Evolutionary conservation across 176 grass and related monocot species (phyloP).

Genomic region (Aegilops umbellulata): DNA sequence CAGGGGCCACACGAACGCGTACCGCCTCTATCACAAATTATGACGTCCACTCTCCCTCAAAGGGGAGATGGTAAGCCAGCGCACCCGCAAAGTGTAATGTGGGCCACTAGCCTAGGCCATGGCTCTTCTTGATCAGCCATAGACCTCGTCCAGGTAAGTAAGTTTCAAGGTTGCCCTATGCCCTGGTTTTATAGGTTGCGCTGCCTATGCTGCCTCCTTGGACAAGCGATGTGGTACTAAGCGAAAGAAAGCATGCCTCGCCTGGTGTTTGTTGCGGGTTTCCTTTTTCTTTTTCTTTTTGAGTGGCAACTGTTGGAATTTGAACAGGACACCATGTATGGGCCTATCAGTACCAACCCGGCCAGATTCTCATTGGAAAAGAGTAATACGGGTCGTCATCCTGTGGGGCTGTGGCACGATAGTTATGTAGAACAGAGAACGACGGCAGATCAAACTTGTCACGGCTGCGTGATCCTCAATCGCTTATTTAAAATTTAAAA

Average conservation of each 20-base stretch:
- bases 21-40: constrained; percentile 8
- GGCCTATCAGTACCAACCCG: too few species aligned
- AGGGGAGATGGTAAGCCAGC: neutral
- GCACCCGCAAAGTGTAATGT: neutral
- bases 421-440: too few species aligned
- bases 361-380: too few species aligned
- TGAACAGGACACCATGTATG: neutral
- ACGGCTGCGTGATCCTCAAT: too few species aligned
- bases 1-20: constrained; percentile 44
- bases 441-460: too few species aligned
- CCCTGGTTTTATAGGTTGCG: neutral
- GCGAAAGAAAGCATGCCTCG: neutral
- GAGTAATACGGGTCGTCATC: too few species aligned
- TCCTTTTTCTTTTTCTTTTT: neutral
- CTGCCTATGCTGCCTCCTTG: neutral
- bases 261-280: neutral
- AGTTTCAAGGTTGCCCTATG: neutral
- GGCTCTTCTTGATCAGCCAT: neutral
- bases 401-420: too few species aligned
- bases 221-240: neutral
- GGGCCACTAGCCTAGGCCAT: neutral
- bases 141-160: neutral
- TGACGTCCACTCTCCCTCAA: neutral
- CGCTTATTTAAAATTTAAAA: too few species aligned
- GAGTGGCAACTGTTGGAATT: neutral